Evolutionary conservation across 495 filamentous ascomycete species (phyloP).

Genomic region (Penicillium simplicissimum): DNA sequence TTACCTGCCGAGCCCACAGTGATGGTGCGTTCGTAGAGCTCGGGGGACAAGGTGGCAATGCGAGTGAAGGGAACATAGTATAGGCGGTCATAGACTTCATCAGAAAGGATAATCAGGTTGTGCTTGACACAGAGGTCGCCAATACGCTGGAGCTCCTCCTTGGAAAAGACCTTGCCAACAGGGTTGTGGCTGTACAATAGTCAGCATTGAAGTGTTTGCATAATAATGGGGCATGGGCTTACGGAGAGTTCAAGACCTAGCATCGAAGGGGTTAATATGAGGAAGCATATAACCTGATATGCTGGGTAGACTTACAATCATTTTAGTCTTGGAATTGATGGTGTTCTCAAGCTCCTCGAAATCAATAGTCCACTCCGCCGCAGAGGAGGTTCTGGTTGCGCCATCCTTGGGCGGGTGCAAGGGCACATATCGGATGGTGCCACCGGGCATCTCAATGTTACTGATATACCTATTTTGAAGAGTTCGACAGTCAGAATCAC

Average conservation of each 20-base stretch:
- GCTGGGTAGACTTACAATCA: conserved; percentile 69
- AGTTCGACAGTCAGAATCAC: conserved; percentile 4
- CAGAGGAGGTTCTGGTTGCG: conserved; percentile 72
- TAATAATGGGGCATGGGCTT: conserved; percentile 14
- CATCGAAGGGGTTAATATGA: conserved; percentile 13
- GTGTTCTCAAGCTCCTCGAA: conserved; percentile 78
- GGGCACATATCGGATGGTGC: conserved; percentile 89
- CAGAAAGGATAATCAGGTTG: conserved; percentile 91
- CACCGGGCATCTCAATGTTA: conserved; percentile 98
- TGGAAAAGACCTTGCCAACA: conserved; percentile 90
- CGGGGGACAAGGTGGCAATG: conserved; percentile 83
- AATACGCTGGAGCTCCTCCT: conserved; percentile 78
- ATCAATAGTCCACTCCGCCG: conserved; percentile 85
- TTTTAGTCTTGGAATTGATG: conserved; percentile 85
- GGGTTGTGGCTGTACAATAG: conserved; percentile 74
- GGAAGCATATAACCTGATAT: no score
- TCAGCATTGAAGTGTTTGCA: conserved; percentile 2
- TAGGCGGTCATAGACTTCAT: conserved; percentile 94
- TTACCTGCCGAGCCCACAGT: conserved; percentile 96
- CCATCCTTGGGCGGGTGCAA: conserved; percentile 89
- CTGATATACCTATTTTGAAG: conserved; percentile 68
- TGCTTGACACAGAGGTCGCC: conserved; percentile 90
- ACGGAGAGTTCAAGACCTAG: conserved; percentile 49
- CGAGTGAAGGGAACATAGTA: conserved; percentile 94
- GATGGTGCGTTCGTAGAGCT: conserved; percentile 81